Percentiles rank a stretch among this genome's conserved stretches.
Conservation (phyloP, 78 protist species). For the Chrysochromulina tobinii region DNA sequence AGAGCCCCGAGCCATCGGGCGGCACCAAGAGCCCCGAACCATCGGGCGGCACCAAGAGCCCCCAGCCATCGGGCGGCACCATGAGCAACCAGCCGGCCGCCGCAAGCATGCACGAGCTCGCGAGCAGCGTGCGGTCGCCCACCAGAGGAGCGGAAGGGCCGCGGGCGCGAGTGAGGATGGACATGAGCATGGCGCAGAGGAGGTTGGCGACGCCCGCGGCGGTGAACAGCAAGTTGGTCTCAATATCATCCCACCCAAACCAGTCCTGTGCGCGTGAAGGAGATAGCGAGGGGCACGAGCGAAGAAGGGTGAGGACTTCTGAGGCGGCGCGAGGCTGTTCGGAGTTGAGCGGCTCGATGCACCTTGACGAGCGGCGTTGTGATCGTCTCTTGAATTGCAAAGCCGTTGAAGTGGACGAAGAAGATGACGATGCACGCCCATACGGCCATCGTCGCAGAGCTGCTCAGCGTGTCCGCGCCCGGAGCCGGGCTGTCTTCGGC, state of each 20-base stretch:
- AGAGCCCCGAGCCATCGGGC: neutral
- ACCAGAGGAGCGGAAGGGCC: neutral
- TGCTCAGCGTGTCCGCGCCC: too few species aligned
- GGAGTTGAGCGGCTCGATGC: too few species aligned
- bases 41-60: neutral
- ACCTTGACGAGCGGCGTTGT: neutral
- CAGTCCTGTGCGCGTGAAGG: neutral
- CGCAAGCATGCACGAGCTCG: neutral
- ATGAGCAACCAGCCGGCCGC: neutral
- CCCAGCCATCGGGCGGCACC: neutral
- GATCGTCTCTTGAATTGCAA: constrained; percentile 2
- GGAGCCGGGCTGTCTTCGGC: too few species aligned
- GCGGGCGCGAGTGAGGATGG: neutral
- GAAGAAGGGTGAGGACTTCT: too few species aligned
- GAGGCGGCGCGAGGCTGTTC: too few species aligned
- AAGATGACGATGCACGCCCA: neutral
- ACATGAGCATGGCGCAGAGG: neutral
- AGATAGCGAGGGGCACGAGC: too few species aligned
- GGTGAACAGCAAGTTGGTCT: neutral
- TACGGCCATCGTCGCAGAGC: neutral
- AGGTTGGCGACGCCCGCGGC: neutral
- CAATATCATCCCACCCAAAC: neutral
- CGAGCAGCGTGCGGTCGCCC: neutral
- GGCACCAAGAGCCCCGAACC: neutral
- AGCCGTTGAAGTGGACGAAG: constrained; percentile 17